Evolutionary conservation across 108 stramenopile genomes (phyloP).

Genomic region (Nitzschia sp.): DNA sequence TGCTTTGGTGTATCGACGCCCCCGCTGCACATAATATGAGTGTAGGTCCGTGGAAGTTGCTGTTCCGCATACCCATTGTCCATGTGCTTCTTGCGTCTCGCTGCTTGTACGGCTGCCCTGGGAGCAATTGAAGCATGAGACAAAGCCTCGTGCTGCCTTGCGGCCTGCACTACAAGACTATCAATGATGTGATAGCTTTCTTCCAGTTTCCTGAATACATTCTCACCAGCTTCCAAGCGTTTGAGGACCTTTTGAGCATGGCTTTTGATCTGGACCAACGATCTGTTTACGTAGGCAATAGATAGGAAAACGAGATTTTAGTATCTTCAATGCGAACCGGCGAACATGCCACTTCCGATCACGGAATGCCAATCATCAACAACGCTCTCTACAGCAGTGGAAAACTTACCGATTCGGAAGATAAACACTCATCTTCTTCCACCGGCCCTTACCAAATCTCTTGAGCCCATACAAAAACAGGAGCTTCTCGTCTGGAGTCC

Average conservation of each 20-base stretch:
- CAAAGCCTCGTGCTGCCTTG: slow-evolving; percentile 29
- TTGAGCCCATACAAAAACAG: slow-evolving; percentile 87
- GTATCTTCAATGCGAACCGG: slow-evolving; percentile 5
- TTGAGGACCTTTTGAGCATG: slow-evolving; percentile 70
- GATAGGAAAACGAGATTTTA: slow-evolving; percentile 3
- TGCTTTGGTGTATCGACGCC: not conserved
- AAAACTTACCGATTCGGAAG: slow-evolving; percentile 47
- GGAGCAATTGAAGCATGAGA: not conserved
- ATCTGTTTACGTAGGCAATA: slow-evolving; percentile 22
- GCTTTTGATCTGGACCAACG: slow-evolving; percentile 60
- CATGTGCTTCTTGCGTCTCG: slow-evolving; percentile 16
- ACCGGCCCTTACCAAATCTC: slow-evolving; percentile 83
- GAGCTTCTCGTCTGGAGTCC: slow-evolving; percentile 89
- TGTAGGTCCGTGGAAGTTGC: not conserved
- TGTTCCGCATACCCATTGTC: not conserved
- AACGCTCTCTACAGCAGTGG: not conserved
- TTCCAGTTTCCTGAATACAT: slow-evolving; percentile 52
- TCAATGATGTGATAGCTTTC: slow-evolving; percentile 39
- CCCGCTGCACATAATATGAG: not conserved
- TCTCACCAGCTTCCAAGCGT: slow-evolving; percentile 46
- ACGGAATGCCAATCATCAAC: slow-evolving; percentile 4
- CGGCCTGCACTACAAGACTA: slow-evolving; percentile 31
- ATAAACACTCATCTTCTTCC: slow-evolving; percentile 84
- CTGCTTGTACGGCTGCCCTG: not conserved
- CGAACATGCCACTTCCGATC: not conserved